Conservation (phyloP, 495 filamentous ascomycete genomes). For the Talaromyces stipitatus region DNA sequence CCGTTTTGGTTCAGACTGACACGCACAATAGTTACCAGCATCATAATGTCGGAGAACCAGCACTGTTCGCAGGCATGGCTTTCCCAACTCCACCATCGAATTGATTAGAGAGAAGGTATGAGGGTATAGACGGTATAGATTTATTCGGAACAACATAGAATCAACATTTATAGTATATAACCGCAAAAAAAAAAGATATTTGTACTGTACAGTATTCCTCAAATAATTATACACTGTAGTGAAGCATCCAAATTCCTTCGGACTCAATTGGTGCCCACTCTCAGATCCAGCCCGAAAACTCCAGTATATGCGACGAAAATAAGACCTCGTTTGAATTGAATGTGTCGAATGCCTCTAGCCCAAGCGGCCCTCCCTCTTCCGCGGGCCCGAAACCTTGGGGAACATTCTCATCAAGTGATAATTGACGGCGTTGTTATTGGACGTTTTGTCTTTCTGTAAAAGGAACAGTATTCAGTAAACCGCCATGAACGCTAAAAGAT, state of each 20-base stretch:
- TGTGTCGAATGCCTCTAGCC: conserved; percentile 16
- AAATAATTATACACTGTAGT: conserved; percentile 4
- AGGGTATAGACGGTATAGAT: not conserved
- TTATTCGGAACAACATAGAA: not conserved
- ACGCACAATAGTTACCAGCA: conserved; percentile 18
- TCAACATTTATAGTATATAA: not conserved
- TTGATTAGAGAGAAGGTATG: not conserved
- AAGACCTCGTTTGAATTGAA: not conserved
- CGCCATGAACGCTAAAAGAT: not conserved
- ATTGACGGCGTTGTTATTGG: conserved; percentile 82
- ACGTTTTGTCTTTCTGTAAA: conserved; percentile 51
- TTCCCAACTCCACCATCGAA: conserved; percentile 13
- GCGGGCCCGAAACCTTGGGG: conserved; percentile 62
- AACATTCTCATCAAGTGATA: conserved; percentile 88
- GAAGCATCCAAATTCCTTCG: not conserved
- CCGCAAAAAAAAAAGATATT: not conserved
- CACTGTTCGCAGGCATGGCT: conserved; percentile 26
- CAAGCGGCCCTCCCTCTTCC: conserved; percentile 56
- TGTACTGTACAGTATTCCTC: conserved; percentile 4
- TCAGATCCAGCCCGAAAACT: conserved; percentile 1
- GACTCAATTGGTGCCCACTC: not conserved
- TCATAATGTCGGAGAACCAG: conserved; percentile 28
- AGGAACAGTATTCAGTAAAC: not conserved
- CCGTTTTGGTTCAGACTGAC: not conserved
- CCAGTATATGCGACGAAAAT: conserved; percentile 6